These are phyloP conservation scores for Galerina sulciceps DNA, from an alignment of 768 basidiomycete genomes.

Conservation along the genomic window DNA sequence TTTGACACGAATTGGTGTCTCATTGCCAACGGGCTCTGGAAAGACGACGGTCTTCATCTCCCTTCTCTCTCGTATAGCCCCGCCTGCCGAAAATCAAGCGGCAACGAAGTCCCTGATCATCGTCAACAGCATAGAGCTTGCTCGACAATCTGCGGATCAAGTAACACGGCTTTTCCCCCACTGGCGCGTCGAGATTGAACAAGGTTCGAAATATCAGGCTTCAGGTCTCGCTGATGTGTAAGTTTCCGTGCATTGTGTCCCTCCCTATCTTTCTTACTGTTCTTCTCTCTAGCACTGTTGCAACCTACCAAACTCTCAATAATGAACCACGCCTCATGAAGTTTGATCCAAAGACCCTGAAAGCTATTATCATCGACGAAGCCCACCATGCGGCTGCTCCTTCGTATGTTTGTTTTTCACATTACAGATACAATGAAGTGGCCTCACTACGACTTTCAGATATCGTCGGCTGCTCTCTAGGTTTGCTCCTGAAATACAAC, in stretches of 20 bases:
- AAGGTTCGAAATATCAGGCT: slow-evolving; percentile 75
- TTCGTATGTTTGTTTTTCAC: slow-evolving; percentile 57
- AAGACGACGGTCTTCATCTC: slow-evolving; percentile 94
- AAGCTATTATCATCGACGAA: slow-evolving; percentile 87
- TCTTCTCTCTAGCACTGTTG: slow-evolving; percentile 64
- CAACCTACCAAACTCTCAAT: slow-evolving; percentile 86
- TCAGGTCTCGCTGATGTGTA: slow-evolving; percentile 87
- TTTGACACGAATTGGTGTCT: slow-evolving; percentile 79
- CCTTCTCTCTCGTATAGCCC: slow-evolving; percentile 67
- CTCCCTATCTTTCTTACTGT: not conserved
- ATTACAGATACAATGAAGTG: not conserved
- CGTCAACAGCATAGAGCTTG: slow-evolving; percentile 90
- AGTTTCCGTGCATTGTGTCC: slow-evolving; percentile 27
- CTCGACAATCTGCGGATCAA: slow-evolving; percentile 81
- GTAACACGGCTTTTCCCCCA: slow-evolving; percentile 67
- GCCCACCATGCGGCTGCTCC: slow-evolving; percentile 95
- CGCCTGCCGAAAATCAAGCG: slow-evolving; percentile 42
- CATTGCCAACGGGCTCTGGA: slow-evolving; percentile 81
- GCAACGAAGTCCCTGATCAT: slow-evolving; percentile 76
- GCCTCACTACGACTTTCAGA: slow-evolving; percentile 31
- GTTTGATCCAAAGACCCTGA: slow-evolving; percentile 69
- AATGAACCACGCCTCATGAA: slow-evolving; percentile 69
- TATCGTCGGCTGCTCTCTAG: slow-evolving; percentile 85
- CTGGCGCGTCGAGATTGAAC: slow-evolving; percentile 91
- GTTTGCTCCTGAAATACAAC: slow-evolving; percentile 72